Base-by-base conservation (phyloP, 2,329 filamentous ascomycete genomes). In the Aspergillus sp. region DNA sequence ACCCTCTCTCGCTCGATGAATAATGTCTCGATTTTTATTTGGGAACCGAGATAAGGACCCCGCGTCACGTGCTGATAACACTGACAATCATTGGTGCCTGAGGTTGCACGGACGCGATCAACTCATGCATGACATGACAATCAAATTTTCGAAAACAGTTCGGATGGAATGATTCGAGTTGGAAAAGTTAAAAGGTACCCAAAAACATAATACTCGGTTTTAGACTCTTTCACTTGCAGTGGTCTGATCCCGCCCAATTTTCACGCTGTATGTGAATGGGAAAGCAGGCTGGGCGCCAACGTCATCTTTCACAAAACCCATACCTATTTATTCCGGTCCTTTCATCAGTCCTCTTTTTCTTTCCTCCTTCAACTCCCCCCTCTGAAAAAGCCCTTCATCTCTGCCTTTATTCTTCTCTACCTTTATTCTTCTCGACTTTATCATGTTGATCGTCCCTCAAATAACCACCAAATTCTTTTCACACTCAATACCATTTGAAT, bases 21-120 rank as follows among this genome's bases (percentile, higher is more conserved):
- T 17, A 43, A 51, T 40, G 43, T 39, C 33, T 39, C 6, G 15
- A 40, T 14, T 27, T 46, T 31, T 21, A 53, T 59, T 49, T 39
- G 27, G 17, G 15, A 39, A 47, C 31, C 12, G 8, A 19, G 62
- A 64, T 64, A 60, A 64, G 57, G 39, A 55, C 63, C 61, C 63
- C 63, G 61, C 63, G 60, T 64, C 63, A 64, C 61, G 61, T 64
- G 63, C 56, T 12, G 63, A 63, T 62, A 63, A 51, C 48, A 3
- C 3, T 3, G 2, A 9, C 12, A 43, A 37, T 57, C 15, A 60
- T 62, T 63, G 61, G 55, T 48, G 55, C 55, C 49, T 57, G 43
- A 51, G 54, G 46, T 39, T 56, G 40, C 19, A 50, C 46, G 9
- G 9, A 33, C 17, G 52, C 37, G 46, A 21, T 43, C 3, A 37